Evolutionary conservation across 2,329 filamentous ascomycete genomes (phyloP).

Genomic region (Cladosporium sphaerospermum): DNA sequence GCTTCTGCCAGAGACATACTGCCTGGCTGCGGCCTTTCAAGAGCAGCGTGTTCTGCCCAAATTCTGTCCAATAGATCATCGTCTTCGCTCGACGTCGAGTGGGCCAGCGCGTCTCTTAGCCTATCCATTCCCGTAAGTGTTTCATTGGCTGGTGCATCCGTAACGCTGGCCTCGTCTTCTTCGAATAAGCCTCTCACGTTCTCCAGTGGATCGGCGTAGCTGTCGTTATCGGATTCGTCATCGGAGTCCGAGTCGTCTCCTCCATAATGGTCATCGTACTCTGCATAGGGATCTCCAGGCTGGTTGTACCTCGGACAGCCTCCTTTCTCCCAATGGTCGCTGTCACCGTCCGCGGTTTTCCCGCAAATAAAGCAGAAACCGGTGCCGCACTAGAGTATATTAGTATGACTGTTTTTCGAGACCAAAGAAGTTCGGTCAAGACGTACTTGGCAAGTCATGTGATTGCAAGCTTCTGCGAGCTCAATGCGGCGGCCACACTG

Average conservation of each 20-base stretch:
- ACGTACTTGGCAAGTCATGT: conserved; percentile 10
- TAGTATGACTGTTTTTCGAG: background rate
- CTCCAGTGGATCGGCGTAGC: background rate
- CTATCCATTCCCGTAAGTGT: too few relatives aligned
- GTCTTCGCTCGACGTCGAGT: too few relatives aligned
- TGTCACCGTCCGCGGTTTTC: conserved; percentile 1
- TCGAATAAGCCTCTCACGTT: background rate
- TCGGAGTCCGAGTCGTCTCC: background rate
- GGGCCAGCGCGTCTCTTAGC: too few relatives aligned
- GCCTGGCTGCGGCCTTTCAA: too few relatives aligned
- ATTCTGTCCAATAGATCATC: background rate
- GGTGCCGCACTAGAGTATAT: conserved; percentile 1
- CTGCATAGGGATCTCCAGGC: background rate
- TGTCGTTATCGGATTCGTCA: background rate
- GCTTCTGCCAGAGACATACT: background rate
- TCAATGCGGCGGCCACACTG: conserved; percentile 5
- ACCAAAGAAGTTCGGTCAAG: background rate
- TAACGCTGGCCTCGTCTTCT: background rate
- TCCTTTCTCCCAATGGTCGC: conserved; percentile 6
- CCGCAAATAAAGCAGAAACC: conserved; percentile 14
- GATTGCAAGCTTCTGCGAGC: conserved; percentile 13
- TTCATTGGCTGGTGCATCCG: too few relatives aligned
- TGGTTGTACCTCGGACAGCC: conserved; percentile 13
- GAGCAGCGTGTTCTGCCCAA: too few relatives aligned
- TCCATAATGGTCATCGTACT: background rate